Conservation (phyloP, 257 asterid genomes). For the Nicotiana obtusifolia region DNA sequence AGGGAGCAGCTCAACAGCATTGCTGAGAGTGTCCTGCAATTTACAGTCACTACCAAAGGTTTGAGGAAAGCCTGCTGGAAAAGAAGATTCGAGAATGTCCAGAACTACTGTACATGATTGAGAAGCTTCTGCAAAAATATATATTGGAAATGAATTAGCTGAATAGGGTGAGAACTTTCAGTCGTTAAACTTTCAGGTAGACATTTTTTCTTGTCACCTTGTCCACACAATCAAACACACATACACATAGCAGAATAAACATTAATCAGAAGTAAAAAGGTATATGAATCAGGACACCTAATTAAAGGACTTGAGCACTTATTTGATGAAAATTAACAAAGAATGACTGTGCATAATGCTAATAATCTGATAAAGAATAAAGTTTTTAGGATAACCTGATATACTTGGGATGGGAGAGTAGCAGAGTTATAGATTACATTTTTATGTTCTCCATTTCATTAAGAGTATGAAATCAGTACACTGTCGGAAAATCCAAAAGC, state of each 20-base stretch:
- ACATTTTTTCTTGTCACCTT: background rate
- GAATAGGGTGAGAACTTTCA: background rate
- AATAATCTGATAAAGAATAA: too few species aligned
- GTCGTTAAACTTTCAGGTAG: background rate
- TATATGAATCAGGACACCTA: background rate
- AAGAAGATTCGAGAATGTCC: conserved; percentile 86
- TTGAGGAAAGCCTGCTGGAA: conserved; percentile 86
- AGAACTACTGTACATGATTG: conserved; percentile 83
- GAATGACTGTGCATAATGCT: too few species aligned
- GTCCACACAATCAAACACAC: background rate
- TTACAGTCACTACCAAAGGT: conserved; percentile 70
- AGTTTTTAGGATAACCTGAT: background rate
- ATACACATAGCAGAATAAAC: background rate
- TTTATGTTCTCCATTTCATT: background rate
- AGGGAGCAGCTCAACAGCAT: conserved; percentile 86
- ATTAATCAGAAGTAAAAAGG: background rate
- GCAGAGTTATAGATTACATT: background rate
- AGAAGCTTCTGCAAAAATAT: conserved; percentile 86
- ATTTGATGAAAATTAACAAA: background rate
- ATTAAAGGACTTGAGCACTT: background rate
- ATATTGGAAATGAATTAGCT: conserved; percentile 25
- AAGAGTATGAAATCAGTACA: background rate
- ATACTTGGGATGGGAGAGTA: background rate
- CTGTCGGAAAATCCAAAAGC: background rate
- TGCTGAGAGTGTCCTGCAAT: conserved; percentile 79